phyloP scores from a whole-genome alignment of 1,284 basidiomycete species.

The Hymenochaete sp. region DNA sequence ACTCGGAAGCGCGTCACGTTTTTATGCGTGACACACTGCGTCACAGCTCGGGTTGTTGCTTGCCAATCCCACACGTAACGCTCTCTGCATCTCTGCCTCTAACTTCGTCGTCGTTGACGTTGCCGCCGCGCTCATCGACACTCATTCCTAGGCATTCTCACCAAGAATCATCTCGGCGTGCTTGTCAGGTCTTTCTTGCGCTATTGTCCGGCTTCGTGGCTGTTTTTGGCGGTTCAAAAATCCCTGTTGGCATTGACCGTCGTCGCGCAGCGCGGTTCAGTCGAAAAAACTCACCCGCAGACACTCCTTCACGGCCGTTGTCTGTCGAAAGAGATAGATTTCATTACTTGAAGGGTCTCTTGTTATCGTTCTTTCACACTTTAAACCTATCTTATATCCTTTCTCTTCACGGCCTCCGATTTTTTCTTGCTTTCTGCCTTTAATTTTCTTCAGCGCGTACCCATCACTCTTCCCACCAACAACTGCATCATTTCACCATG shows the following conservation, averaged over 20 bases:
- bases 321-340: background rate
- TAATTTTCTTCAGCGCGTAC: constrained; percentile 5
- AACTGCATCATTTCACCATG: constrained; percentile 36
- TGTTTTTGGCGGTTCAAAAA: constrained; percentile 1
- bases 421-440: background rate
- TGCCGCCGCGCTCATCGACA: constrained; percentile 6
- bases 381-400: constrained; percentile 16
- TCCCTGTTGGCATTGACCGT: constrained; percentile 1
- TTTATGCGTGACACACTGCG: too few relatives aligned
- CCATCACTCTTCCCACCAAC: constrained; percentile 5
- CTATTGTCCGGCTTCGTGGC: background rate
- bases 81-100: constrained; percentile 6
- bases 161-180: too few relatives aligned
- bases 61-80: background rate
- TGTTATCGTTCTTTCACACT: background rate
- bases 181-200: background rate
- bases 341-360: background rate
- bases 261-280: constrained; percentile 10
- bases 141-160: background rate
- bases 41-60: background rate
- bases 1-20: too few relatives aligned
- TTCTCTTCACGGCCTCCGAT: background rate
- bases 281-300: constrained; percentile 8
- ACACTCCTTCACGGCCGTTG: constrained; percentile 1
- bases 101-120: constrained; percentile 11